Evolutionary conservation across 192 early-diverging fungal species (phyloP).

Genomic region (Podila verticillata): DNA sequence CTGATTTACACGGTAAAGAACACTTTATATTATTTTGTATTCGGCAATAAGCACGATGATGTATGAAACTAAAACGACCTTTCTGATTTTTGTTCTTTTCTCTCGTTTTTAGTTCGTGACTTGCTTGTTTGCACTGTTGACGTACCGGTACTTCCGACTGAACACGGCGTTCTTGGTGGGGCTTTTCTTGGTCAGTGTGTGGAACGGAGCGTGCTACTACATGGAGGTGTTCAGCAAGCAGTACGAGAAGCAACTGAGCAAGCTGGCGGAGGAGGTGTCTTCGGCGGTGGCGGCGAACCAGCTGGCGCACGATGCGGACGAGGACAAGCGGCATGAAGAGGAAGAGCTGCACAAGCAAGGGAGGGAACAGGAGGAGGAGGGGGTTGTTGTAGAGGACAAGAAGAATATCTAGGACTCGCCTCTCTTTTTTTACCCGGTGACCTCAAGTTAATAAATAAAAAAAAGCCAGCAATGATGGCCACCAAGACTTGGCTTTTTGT

Average conservation of each 20-base stretch:
- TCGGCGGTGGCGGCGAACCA: conserved; percentile 38
- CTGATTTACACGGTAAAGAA: conserved; percentile 57
- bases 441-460: no score
- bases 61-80: not conserved
- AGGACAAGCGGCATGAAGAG: conserved; percentile 1
- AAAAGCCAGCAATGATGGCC: no score
- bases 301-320: conserved; percentile 9
- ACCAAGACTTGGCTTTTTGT: not conserved
- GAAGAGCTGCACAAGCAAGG: not conserved
- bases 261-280: conserved; percentile 30
- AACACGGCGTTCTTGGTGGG: conserved; percentile 63
- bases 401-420: conserved; percentile 20
- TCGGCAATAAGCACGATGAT: not conserved
- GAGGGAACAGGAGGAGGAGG: not conserved
- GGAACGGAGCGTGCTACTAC: conserved; percentile 76
- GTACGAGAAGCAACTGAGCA: conserved; percentile 54
- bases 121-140: conserved; percentile 56
- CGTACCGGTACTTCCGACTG: conserved; percentile 63
- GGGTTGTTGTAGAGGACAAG: conserved; percentile 16
- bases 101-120: conserved; percentile 31
- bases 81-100: not conserved
- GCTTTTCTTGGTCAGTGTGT: conserved; percentile 65
- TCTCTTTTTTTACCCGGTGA: no score
- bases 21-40: no score
- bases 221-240: conserved; percentile 74